Percentiles rank a stretch among this genome's conserved stretches.
phyloP scores from a whole-genome alignment of 495 filamentous ascomycete species.

The Choiromyces venosus region DNA sequence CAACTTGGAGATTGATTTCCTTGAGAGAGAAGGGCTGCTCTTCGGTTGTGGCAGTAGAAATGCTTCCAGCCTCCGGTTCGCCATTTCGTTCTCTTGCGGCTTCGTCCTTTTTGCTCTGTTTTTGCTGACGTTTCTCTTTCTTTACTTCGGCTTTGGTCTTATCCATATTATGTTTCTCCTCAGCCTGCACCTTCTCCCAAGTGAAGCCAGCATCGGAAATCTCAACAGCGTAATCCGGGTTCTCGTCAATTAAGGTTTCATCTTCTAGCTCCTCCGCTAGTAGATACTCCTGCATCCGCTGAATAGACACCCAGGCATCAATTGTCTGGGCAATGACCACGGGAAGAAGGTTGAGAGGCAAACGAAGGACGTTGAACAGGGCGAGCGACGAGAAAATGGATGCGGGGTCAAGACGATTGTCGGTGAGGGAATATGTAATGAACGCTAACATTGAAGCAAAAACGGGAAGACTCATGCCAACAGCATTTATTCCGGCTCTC shows the following conservation, averaged over 20 bases:
- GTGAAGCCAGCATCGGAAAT: slow-evolving; percentile 75
- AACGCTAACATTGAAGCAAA: slow-evolving; percentile 95
- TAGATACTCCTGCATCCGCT: slow-evolving; percentile 81
- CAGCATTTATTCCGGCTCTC: slow-evolving; percentile 75
- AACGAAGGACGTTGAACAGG: slow-evolving; percentile 81
- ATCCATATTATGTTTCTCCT: slow-evolving; percentile 41
- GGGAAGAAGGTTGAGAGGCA: slow-evolving; percentile 83
- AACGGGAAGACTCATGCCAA: slow-evolving; percentile 71
- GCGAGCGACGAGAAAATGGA: slow-evolving; percentile 87
- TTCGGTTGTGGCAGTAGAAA: slow-evolving; percentile 14
- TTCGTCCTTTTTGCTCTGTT: slow-evolving; percentile 44
- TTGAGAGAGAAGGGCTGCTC: slow-evolving; percentile 72
- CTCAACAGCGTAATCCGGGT: slow-evolving; percentile 63
- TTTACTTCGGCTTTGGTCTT: slow-evolving; percentile 42
- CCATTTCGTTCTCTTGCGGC: slow-evolving; percentile 40
- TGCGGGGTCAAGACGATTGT: slow-evolving; percentile 65
- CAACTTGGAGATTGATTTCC: slow-evolving; percentile 66
- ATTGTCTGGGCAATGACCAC: slow-evolving; percentile 81
- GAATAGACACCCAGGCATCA: slow-evolving; percentile 79
- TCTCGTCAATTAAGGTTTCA: slow-evolving; percentile 58
- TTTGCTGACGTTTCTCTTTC: slow-evolving; percentile 46
- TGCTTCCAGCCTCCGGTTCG: slow-evolving; percentile 16
- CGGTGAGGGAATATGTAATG: slow-evolving; percentile 79
- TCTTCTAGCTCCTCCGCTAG: slow-evolving; percentile 79
- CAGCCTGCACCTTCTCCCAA: slow-evolving; percentile 71